Base-by-base conservation (phyloP, 73 alveolate genomes). In the Paraurostyla sp. region DNA sequence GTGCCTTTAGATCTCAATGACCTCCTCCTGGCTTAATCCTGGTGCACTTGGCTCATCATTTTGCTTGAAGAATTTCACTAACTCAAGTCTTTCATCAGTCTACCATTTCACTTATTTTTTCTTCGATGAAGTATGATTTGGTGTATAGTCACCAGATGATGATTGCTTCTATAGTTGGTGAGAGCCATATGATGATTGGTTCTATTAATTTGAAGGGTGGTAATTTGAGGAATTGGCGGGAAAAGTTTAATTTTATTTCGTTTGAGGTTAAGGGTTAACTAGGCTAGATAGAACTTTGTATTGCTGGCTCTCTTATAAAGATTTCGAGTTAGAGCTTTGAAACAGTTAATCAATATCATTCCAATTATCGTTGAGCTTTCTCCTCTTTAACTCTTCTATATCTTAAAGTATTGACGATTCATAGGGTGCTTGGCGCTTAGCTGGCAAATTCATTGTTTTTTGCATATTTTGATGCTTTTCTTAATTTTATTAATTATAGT, bases 11-110 rank as follows among this genome's bases (percentile, higher is more conserved):
- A 85, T 45, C 42, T 49, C 87, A 22, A 20, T 2, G 27, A 85
- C 80, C 43, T 85, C 92, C 20, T 85, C 87, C 3, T 30, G 40
- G 35, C 60, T 42, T 20, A 85, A 87, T 18, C 92, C 92, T 1
- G 80, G 80, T 3, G 94, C 94, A 58, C 62, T 57, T 29, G 94
- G 94, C 78, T 48, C 85, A 48, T 88, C 94, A 42, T 60, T 80
- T 83, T 50, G 41, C 25, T 80, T 76, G 76, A 88, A 88, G 88
- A 41, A 62, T 68, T 88, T 88, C 15, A 80, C 68, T 4, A 29
- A 16, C 60, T 88, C 94, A 20, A 88, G 20, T 23, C 46, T 43
- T 23, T 88, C 94, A 3, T 59, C 85, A n/a, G 73, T 71, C 49
- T 36, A 20, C 91, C 89, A 88, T 46, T 50, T 59, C 35, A 76